phyloP scores from a whole-genome alignment of 768 basidiomycete genomes.

The Galerina sulciceps region DNA sequence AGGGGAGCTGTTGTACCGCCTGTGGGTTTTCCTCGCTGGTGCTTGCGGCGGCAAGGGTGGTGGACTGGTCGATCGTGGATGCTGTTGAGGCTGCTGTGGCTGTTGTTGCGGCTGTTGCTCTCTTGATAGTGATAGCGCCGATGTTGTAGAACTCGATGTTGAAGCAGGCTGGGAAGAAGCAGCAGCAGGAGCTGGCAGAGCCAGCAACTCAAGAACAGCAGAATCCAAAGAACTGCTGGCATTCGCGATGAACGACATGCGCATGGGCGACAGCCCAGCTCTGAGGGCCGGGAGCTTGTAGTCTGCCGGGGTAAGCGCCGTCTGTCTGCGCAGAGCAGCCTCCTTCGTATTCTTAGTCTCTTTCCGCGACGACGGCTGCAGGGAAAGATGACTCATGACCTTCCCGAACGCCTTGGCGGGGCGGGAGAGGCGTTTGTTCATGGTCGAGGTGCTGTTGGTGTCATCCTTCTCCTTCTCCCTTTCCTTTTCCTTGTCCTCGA shows the following conservation, averaged over 20 bases:
- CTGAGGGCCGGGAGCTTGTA: conserved; percentile 18
- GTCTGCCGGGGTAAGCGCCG: neutral
- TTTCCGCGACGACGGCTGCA: conserved; percentile 17
- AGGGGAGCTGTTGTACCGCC: conserved; percentile 14
- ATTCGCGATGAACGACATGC: conserved; percentile 22
- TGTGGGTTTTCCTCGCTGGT: conserved; percentile 6
- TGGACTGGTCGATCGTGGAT: neutral
- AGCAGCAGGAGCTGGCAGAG: neutral
- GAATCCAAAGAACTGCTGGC: neutral
- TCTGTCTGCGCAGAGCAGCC: neutral
- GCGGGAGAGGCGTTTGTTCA: conserved; percentile 13
- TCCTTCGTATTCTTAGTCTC: conserved; percentile 7
- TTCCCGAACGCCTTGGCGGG: conserved; percentile 20
- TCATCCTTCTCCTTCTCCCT: conserved; percentile 10
- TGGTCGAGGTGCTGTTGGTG: neutral
- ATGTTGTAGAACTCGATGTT: neutral
- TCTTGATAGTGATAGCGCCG: neutral
- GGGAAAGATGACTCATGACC: conserved; percentile 23
- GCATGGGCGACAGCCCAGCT: conserved; percentile 15
- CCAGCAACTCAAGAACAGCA: neutral
- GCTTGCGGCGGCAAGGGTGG: neutral
- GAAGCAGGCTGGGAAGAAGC: neutral
- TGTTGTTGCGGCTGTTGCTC: neutral
- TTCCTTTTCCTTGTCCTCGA: conserved; percentile 4
- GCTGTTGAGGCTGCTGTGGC: neutral